Evolutionary conservation across 2,329 filamentous ascomycete genomes (phyloP), one percentile per base, ranked within the genome.

Genomic region (Xylariales sp.): DNA sequence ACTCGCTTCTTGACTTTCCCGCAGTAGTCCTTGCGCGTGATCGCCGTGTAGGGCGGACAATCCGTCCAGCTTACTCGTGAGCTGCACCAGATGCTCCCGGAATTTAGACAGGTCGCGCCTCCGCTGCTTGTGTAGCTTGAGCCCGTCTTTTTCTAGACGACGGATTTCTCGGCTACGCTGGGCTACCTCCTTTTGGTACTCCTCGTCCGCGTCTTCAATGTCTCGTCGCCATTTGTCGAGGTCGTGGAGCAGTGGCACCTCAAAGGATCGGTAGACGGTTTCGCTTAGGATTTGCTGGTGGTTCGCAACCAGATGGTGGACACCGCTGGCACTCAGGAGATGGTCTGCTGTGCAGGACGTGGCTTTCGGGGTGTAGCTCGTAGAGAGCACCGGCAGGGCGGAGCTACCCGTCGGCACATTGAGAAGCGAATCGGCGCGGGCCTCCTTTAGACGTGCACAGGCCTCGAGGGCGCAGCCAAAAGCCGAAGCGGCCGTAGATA

Each of bases 201-300:
- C 80, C 62, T 87, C 85, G 74, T 90, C 86, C 75, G 91, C 89
- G 72, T 91, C 89, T 67, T 89, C 88, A 66, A 91, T 86, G 72
- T 86, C 84, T 60, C 83, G 83, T 62, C 85, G 84, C 88, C 89
- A 91, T 70, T 85, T 85, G 77, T 91, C 89, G 36, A 91, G 82
- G 79, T 91, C 89, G 79, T 91, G 88, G n/a, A 91, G 82, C 28
- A 91, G 81, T 3, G 89, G 89, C 45, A 91, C 88, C 78, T 91
- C 89, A 76, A 91, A 91, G 66, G 83, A 84, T 62, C 89, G 84
- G 78, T 91, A 91, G 8, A 91, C 87, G 0, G 88, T 91, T 79
- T 91, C 89, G 70, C 85, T 87, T 3, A 91, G 84, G 73, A 91
- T 91, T 75, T 91, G 88, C 77, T 90, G 87, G 81, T 91, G 89